These are phyloP conservation scores for Plasmodium vivax DNA, from an alignment of 169 alveolate species.

Conservation along the genomic window DNA sequence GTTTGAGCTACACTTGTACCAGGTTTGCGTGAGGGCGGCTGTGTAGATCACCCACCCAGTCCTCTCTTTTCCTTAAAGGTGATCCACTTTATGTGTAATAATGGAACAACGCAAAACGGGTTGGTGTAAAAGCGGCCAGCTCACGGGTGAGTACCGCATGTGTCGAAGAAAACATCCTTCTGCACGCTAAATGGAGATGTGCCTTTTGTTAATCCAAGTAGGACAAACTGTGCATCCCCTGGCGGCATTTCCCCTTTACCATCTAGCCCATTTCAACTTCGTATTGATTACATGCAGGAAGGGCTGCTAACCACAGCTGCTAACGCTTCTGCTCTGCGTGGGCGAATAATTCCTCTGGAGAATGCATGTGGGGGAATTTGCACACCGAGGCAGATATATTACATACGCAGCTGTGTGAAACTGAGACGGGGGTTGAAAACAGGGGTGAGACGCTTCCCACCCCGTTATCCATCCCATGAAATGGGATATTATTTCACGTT, in stretches of 20 bases:
- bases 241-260: not conserved
- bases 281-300: not conserved
- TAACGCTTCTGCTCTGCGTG: too few species aligned
- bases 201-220: not conserved
- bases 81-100: not conserved
- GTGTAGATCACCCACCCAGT: not conserved
- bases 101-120: not conserved
- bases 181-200: not conserved
- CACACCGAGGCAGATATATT: not conserved
- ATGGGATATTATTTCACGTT: not conserved
- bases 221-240: not conserved
- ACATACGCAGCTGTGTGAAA: not conserved
- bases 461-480: not conserved
- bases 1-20: not conserved
- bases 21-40: not conserved
- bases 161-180: not conserved
- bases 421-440: not conserved
- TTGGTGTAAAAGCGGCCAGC: not conserved
- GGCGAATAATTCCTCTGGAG: not conserved
- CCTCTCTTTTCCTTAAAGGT: not conserved
- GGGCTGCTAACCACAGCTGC: not conserved
- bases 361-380: not conserved
- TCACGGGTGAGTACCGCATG: not conserved
- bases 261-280: not conserved
- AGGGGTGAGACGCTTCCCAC: not conserved